Evolutionary conservation across 2,329 filamentous ascomycete genomes (phyloP).

Genomic region (Alternaria tenuissima): DNA sequence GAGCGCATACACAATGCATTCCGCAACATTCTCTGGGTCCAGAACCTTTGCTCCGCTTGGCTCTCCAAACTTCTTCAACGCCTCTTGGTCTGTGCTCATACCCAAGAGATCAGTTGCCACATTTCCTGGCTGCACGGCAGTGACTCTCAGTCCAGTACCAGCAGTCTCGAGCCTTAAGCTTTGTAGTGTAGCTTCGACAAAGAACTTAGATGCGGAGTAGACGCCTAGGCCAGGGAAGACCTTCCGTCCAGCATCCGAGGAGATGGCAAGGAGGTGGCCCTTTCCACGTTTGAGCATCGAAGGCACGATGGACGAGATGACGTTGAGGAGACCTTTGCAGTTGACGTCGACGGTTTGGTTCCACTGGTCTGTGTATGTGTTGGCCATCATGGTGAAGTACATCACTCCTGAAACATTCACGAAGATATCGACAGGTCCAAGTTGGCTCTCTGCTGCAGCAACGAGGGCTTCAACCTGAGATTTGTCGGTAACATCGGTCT

Average conservation of each 20-base stretch:
- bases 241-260: conserved; percentile 81
- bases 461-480: conserved; percentile 73
- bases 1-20: conserved; percentile 76
- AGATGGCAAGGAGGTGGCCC: conserved; percentile 82
- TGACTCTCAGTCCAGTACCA: conserved; percentile 75
- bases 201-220: conserved; percentile 85
- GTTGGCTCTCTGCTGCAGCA: conserved; percentile 63
- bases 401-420: conserved; percentile 83
- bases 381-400: conserved; percentile 90
- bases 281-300: conserved; percentile 73
- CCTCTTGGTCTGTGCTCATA: conserved; percentile 79
- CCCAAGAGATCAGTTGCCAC: conserved; percentile 74
- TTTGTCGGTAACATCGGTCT: conserved; percentile 76
- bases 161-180: conserved; percentile 77
- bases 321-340: conserved; percentile 82
- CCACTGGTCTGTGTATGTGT: conserved; percentile 77
- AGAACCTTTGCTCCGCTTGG: conserved; percentile 78
- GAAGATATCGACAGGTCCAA: conserved; percentile 80
- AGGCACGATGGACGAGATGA: conserved; percentile 73
- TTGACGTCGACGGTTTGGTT: conserved; percentile 85
- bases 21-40: conserved; percentile 76
- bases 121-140: conserved; percentile 79
- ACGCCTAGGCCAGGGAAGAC: conserved; percentile 83
- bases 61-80: conserved; percentile 79
- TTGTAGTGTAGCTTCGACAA: conserved; percentile 83